Evolutionary conservation across 495 filamentous ascomycete species (phyloP).

Genomic region (Podospora pseudoanserina): DNA sequence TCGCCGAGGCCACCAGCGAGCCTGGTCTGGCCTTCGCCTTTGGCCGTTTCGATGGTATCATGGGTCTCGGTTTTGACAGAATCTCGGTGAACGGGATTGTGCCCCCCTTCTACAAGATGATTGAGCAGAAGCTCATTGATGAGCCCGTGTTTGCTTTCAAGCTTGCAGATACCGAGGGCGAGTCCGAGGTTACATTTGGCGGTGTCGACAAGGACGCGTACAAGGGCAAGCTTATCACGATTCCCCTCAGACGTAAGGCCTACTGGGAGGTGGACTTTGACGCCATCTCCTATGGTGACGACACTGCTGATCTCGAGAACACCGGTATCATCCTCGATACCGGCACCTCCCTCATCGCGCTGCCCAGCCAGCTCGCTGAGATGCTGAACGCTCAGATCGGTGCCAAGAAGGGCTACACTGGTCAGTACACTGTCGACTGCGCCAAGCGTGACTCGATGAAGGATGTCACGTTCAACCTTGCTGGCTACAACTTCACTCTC

Average conservation of each 20-base stretch:
- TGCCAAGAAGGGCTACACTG: slow-evolving; percentile 92
- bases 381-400: slow-evolving; percentile 97
- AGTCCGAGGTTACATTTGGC: slow-evolving; percentile 88
- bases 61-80: slow-evolving; percentile 90
- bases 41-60: slow-evolving; percentile 95
- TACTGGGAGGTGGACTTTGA: slow-evolving; percentile 99
- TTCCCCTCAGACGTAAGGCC: slow-evolving; percentile 94
- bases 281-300: slow-evolving; percentile 79
- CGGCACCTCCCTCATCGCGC: slow-evolving; percentile 94
- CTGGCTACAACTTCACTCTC: slow-evolving; percentile 89
- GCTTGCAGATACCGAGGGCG: slow-evolving; percentile 67
- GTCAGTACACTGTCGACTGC: slow-evolving; percentile 94
- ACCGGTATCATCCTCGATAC: slow-evolving; percentile 98
- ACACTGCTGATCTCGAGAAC: slow-evolving; percentile 80
- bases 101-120: slow-evolving; percentile 94
- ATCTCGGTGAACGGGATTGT: slow-evolving; percentile 94
- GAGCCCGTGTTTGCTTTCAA: slow-evolving; percentile 96
- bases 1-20: slow-evolving; percentile 91
- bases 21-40: slow-evolving; percentile 98
- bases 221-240: slow-evolving; percentile 83
- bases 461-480: slow-evolving; percentile 82
- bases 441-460: slow-evolving; percentile 74
- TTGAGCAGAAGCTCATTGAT: slow-evolving; percentile 84
- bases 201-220: slow-evolving; percentile 85
- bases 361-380: slow-evolving; percentile 89